Conservation (phyloP, 305 asterid species). For the Solanum chacoense region DNA sequence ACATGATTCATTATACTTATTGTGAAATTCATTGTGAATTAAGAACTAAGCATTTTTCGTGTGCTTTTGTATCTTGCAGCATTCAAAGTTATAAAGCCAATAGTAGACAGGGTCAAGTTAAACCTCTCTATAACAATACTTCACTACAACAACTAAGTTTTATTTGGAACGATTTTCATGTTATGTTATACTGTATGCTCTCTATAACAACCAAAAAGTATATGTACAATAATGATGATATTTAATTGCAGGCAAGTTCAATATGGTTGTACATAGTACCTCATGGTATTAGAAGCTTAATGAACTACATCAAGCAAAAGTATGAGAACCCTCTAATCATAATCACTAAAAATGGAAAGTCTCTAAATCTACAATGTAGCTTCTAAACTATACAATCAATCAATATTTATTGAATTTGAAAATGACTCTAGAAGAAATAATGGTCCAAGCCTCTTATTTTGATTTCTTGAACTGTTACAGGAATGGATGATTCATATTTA, state of each 20-base stretch:
- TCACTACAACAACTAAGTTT: not conserved
- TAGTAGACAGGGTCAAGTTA: not conserved
- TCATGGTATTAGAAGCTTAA: conserved; percentile 59
- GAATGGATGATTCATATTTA: conserved; percentile 70
- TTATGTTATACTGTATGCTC: not conserved
- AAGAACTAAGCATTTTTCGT: not conserved
- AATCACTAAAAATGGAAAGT: conserved; percentile 77
- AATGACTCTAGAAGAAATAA: not conserved
- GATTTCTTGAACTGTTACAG: conserved; percentile 12
- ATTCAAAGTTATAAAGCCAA: conserved; percentile 19
- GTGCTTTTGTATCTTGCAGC: conserved; percentile 32
- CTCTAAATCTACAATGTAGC: not conserved
- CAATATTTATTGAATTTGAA: not conserved
- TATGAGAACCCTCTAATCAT: conserved; percentile 67
- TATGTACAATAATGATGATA: not conserved
- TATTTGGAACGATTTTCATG: not conserved
- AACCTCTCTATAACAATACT: not conserved
- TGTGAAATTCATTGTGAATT: not conserved
- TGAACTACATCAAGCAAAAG: conserved; percentile 60
- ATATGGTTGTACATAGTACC: conserved; percentile 79
- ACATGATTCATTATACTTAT: not conserved
- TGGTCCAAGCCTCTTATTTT: not conserved
- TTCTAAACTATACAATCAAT: not conserved
- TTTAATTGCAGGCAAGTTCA: conserved; percentile 54
- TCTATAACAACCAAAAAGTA: not conserved